These are phyloP conservation scores for Nicotiana benthamiana DNA, from an alignment of 257 asterid species.

Conservation along the genomic window DNA sequence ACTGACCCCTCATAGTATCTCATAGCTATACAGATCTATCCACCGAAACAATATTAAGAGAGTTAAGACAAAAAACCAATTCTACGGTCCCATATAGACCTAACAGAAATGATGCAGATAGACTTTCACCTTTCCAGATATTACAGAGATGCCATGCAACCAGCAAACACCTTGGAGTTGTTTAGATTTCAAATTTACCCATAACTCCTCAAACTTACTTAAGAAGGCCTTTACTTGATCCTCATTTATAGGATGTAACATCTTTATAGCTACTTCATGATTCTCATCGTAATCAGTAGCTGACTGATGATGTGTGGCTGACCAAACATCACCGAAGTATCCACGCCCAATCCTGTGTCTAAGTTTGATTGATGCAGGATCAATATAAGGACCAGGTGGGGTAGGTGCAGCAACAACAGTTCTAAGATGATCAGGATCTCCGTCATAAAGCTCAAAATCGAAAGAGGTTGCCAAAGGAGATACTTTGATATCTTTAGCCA, in stretches of 20 bases:
- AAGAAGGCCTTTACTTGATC: conserved; percentile 28
- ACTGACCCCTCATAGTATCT: conserved; percentile 53
- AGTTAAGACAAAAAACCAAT: background rate
- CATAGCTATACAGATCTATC: conserved; percentile 48
- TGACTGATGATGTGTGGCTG: conserved; percentile 56
- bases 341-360: conserved; percentile 62
- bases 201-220: conserved; percentile 29
- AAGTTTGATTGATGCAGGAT: conserved; percentile 43
- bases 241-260: conserved; percentile 40
- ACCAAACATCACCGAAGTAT: conserved; percentile 62
- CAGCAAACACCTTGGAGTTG: conserved; percentile 47
- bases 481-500: conserved; percentile 18
- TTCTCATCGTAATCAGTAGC: conserved; percentile 45
- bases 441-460: conserved; percentile 35
- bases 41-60: conserved; percentile 9
- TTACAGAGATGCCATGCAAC: conserved; percentile 53
- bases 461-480: conserved; percentile 15
- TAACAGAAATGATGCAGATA: background rate
- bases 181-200: conserved; percentile 30
- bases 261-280: conserved; percentile 61
- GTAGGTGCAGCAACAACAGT: conserved; percentile 23
- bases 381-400: conserved; percentile 21
- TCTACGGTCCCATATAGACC: background rate
- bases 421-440: conserved; percentile 38
- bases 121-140: conserved; percentile 30